These are phyloP conservation scores for Skeletonema grethae DNA, from an alignment of 108 stramenopile species.

Conservation along the genomic window DNA sequence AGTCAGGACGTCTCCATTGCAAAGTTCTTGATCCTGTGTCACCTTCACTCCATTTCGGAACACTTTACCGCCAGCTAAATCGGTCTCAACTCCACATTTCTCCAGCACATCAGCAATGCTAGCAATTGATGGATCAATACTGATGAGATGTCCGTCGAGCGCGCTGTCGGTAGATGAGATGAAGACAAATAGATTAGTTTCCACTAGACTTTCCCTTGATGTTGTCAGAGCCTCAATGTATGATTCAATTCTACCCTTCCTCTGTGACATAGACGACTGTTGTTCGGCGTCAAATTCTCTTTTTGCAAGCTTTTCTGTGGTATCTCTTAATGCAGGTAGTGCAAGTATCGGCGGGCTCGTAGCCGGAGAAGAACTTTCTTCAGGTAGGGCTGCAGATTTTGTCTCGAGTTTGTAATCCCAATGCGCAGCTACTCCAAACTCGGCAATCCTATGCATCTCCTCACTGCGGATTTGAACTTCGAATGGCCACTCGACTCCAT, in stretches of 20 bases:
- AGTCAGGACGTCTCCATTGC: slow-evolving; percentile 75
- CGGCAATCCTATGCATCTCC: slow-evolving; percentile 87
- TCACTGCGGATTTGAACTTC: slow-evolving; percentile 84
- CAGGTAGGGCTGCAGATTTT: slow-evolving; percentile 15
- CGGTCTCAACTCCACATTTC: slow-evolving; percentile 25
- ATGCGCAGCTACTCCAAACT: slow-evolving; percentile 89
- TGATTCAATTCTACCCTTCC: slow-evolving; percentile 41
- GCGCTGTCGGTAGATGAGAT: slow-evolving; percentile 50
- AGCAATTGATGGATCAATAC: slow-evolving; percentile 41
- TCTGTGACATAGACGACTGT: neutral
- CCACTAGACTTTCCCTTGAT: slow-evolving; percentile 39
- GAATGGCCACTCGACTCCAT: slow-evolving; percentile 73
- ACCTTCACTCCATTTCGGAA: slow-evolving; percentile 54
- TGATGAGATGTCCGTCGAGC: slow-evolving; percentile 45
- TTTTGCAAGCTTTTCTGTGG: neutral
- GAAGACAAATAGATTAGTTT: slow-evolving; percentile 69
- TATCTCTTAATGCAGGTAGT: slow-evolving; percentile 6
- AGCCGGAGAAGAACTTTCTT: neutral
- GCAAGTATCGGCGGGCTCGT: slow-evolving; percentile 14
- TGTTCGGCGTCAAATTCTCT: slow-evolving; percentile 1
- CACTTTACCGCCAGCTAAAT: slow-evolving; percentile 11
- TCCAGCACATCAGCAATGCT: slow-evolving; percentile 50
- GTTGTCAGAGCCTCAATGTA: slow-evolving; percentile 60
- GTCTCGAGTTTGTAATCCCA: slow-evolving; percentile 74
- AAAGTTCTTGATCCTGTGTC: slow-evolving; percentile 45